Evolutionary conservation across 345 rosid genomes (phyloP), one percentile per base, ranked within the genome.

Genomic region (Clausena lansium): DNA sequence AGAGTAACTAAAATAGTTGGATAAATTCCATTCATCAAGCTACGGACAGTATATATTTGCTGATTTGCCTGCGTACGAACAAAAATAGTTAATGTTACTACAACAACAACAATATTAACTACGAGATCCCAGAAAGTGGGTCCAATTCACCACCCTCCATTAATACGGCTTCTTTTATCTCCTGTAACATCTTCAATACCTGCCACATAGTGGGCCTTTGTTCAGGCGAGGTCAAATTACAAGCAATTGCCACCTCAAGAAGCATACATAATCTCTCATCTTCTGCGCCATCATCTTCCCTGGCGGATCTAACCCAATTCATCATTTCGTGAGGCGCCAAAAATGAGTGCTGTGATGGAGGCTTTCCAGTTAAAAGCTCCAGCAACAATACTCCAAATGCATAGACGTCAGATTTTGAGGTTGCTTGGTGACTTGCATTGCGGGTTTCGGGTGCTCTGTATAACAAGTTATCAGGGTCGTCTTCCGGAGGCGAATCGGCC

Each of bases 161-260:
- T 11, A 86, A 73, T 65, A 81, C 94, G 22, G 79, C 91, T 74
- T 91, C 96, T 84, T 93, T 95, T 85, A 95, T 89, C 87, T 91
- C 94, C 73, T 89, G 98, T 76, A 93, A 79, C 98, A 95, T 92
- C 88, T 93, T 95, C 86, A 93, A 79, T 7, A 93, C 97, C 76
- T 92, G 98, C 99, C 98, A 93, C 99, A 93, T 95, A 0, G 98
- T 90, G 0, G 99, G 99, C 81, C 99, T 88, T 78, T 95, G 99
- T 64, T 95, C 99, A 2, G 94, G 87, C 47, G 96, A 90, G 32
- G 78, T 78, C 82, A 60, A 80, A 63, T 91, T 83, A 80, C 99
- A 95, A 36, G 83, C 87, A 61, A 87, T 78, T 25, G 96, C 97
- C 41, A 95, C 92, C 80, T 93, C 96, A 7, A 87, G 79, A 59